Base-by-base conservation (phyloP, 2,329 filamentous ascomycete genomes). In the Fusarium azukiicola region DNA sequence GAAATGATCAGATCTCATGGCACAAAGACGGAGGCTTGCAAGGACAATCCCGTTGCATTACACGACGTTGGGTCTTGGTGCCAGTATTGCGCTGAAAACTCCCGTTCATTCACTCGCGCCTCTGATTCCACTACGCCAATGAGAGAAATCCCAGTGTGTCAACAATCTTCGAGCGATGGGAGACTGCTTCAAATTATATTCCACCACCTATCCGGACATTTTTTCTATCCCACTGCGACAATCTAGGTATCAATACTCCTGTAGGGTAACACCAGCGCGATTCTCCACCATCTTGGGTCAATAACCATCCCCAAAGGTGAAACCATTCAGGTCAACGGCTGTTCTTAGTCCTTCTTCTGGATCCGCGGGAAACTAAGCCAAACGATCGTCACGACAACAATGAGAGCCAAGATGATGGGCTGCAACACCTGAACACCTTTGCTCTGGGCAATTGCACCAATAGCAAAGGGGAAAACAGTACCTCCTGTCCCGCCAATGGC, bases 401-500 rank as follows among this genome's bases (percentile, higher is more conserved):
- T 84, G 12, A 92, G 75, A 0, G 87, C 88, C 49, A 92, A 75
- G 12, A 92, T 84, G 23, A 92, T 88, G 0, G 91, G 91, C 76
- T 92, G 91, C 73, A 93, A 78, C 13, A 90, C 90, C 64, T 84
- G 81, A 8, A 92, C 90, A 2, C 91, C 91, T 66, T 85, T 89
- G 16, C 83, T 87, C 16, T 88, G 86, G 0, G 94, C 93, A 82
- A 95, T 92, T 3, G 93, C 93, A 14, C 94, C 94, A 4, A 95
- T 93, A 1, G 91, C 89, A 88, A 95, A 86, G 73, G 94, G 88
- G 86, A 95, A 85, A 7, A 93, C 84, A 0, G 94, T 94, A 4
- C 94, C 95, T 0, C 96, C 96, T 2, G 90, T 91, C 0, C 95
- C 94, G 0, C 96, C 96, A 83, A 96, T 92, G 0, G 95, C 95